A percentile compares a stretch with the other conserved stretches of the same genome.
These are phyloP conservation scores for Exophiala calicioides DNA, from an alignment of 2,329 filamentous ascomycete species.

Conservation along the genomic window DNA sequence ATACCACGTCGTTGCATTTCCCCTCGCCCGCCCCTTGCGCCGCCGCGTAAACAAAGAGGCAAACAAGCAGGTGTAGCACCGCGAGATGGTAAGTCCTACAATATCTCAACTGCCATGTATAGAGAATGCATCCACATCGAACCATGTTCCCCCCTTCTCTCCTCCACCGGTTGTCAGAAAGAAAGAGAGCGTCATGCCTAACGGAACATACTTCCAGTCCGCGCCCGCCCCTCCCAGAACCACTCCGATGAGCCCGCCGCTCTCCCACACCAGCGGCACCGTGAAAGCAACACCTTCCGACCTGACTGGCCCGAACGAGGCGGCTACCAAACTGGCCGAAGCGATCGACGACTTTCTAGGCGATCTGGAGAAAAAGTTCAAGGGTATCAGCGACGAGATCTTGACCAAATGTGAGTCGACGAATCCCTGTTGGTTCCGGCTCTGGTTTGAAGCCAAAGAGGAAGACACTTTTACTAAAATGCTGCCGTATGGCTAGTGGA, in stretches of 20 bases:
- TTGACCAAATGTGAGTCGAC: conserved; percentile 31
- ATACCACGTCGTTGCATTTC: no score
- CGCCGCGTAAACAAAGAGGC: no score
- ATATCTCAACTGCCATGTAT: no score
- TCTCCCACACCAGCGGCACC: not conserved
- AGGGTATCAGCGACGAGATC: conserved; percentile 34
- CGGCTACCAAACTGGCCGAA: conserved; percentile 29
- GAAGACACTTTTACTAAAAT: not conserved
- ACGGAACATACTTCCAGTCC: conserved; percentile 11
- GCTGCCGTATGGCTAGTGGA: conserved; percentile 23
- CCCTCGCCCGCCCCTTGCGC: no score
- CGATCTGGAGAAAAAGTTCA: conserved; percentile 34
- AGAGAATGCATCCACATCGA: no score
- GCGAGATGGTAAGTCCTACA: no score
- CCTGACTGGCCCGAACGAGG: conserved; percentile 20
- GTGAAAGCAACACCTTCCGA: conserved; percentile 7
- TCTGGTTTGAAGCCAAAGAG: no score
- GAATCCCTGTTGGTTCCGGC: no score
- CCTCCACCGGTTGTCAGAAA: no score
- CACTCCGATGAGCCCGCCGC: not conserved
- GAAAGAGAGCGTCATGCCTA: conserved; percentile 13
- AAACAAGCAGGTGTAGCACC: no score
- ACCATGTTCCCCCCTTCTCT: no score
- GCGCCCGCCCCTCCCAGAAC: not conserved
- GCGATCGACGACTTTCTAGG: conserved; percentile 35